These are phyloP conservation scores for Beauveria australis DNA, from an alignment of 2,329 filamentous ascomycete species.

Conservation along the genomic window DNA sequence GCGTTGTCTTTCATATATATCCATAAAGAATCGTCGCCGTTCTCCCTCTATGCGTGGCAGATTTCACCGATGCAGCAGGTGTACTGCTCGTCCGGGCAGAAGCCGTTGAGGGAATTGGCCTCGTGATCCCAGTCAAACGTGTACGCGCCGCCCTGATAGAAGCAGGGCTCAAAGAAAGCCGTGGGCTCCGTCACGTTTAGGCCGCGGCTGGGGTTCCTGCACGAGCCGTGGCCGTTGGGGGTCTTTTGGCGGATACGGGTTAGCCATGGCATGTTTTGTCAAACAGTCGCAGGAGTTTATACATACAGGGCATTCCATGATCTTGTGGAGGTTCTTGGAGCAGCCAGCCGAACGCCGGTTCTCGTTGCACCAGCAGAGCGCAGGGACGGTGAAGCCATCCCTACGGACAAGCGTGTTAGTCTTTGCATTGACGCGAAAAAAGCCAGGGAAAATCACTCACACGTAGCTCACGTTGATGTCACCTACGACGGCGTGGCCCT, in stretches of 20 bases:
- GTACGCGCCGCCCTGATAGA: constrained; percentile 10
- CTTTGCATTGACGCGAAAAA: too few relatives aligned
- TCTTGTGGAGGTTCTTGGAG: constrained; percentile 9
- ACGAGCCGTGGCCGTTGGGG: constrained; percentile 10
- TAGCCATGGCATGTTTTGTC: not conserved
- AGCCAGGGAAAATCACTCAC: not conserved
- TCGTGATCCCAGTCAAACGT: constrained; percentile 11
- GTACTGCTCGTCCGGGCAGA: constrained; percentile 13
- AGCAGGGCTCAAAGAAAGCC: constrained; percentile 11
- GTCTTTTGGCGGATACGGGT: not conserved
- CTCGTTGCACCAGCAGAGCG: constrained; percentile 13
- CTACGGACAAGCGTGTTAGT: not conserved
- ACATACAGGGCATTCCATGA: constrained; percentile 9
- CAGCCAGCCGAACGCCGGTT: constrained; percentile 10
- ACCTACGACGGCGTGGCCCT: constrained; percentile 3
- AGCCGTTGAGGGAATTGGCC: constrained; percentile 12
- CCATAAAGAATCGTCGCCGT: not conserved
- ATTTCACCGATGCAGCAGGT: constrained; percentile 11
- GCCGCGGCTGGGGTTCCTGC: constrained; percentile 9
- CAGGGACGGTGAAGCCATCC: constrained; percentile 10
- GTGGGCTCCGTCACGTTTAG: not conserved
- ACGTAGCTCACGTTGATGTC: constrained; percentile 14
- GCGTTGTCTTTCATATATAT: not conserved
- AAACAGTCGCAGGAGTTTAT: not conserved
- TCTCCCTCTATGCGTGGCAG: not conserved